Evolutionary conservation across 371 early-diverging fungal species (phyloP), one percentile per base, ranked within the genome.

Genomic region (Nematocida homosporus): DNA sequence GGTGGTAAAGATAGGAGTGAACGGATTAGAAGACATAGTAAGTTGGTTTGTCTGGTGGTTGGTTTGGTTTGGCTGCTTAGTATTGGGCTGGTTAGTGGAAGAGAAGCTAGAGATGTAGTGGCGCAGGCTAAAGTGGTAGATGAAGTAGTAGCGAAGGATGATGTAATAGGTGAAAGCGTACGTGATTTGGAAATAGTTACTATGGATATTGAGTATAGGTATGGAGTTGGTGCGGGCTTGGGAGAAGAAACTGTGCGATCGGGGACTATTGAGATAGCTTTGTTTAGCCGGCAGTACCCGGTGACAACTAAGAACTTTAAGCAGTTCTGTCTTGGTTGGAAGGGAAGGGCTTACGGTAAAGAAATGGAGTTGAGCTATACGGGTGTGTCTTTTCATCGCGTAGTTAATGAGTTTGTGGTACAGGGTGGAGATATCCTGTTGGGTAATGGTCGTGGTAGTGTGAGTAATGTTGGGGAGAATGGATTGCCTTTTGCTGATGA

Each of bases 381-480:
- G 83, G 92, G 90, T 1, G 91, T 90, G 76, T 91, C 92, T 86
- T 88, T 93, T 29, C 93, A 92, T 78, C 86, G 90, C 63, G 85
- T 91, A 56, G 89, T 90, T 0, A 79, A 84, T 83, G 89, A 91
- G 55, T 99, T 97, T 84, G 96, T 99, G 93, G 88, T 94, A 2
- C 99, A 97, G 81, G 97, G 97, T 35, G 99, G 99, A 23, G 98
- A 99, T 82, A 93, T 97, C 8, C 79, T 87, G 5, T 42, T 86
- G 25, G 89, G 85, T 90, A 88, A 93, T 82, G 94, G 94, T 65
- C 92, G 92, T 57, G 97, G 97, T 78, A 32, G 51, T 27, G 56
- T 68, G 20, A 65, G 66, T 41, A 93, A 95, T 56, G 89, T 90
- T 80, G 90, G 92, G 37, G 93, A 94, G 82, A 95, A 93, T 83